phyloP scores from a whole-genome alignment of 768 basidiomycete genomes.

The Hypholoma fasciculare region DNA sequence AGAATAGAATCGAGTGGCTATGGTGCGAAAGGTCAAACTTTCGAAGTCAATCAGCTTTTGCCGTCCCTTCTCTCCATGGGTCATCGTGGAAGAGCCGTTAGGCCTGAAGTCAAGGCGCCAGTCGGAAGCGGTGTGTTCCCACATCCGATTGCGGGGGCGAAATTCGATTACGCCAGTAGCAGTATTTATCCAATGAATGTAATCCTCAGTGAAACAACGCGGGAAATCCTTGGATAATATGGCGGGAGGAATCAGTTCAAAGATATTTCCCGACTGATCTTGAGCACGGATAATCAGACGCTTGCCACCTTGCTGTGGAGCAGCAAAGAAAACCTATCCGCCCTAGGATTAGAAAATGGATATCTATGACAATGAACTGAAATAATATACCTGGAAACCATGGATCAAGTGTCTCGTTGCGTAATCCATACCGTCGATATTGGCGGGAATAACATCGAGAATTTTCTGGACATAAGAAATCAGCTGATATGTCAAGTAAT shows the following conservation, averaged over 20 bases:
- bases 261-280: constrained; percentile 12
- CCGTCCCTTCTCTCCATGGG: constrained; percentile 1
- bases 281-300: constrained; percentile 30
- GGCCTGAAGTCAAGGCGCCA: constrained; percentile 27
- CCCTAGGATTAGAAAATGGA: neutral
- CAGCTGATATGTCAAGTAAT: neutral
- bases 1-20: constrained; percentile 13
- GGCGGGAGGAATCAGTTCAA: constrained; percentile 36
- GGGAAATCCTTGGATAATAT: constrained; percentile 30
- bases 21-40: constrained; percentile 15
- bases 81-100: constrained; percentile 11
- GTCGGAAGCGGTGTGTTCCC: constrained; percentile 25
- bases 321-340: constrained; percentile 31
- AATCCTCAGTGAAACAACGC: constrained; percentile 22
- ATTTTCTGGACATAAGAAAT: constrained; percentile 22
- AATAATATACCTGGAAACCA: constrained; percentile 15
- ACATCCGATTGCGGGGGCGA: constrained; percentile 26
- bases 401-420: constrained; percentile 21
- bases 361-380: neutral
- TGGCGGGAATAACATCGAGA: constrained; percentile 34
- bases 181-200: constrained; percentile 35
- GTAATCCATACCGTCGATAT: constrained; percentile 33
- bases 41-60: constrained; percentile 23
- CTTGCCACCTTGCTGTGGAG: constrained; percentile 7
- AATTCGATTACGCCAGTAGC: constrained; percentile 26